These are phyloP conservation scores for Chalciporus piperatus DNA, from an alignment of 768 basidiomycete species.

Conservation along the genomic window DNA sequence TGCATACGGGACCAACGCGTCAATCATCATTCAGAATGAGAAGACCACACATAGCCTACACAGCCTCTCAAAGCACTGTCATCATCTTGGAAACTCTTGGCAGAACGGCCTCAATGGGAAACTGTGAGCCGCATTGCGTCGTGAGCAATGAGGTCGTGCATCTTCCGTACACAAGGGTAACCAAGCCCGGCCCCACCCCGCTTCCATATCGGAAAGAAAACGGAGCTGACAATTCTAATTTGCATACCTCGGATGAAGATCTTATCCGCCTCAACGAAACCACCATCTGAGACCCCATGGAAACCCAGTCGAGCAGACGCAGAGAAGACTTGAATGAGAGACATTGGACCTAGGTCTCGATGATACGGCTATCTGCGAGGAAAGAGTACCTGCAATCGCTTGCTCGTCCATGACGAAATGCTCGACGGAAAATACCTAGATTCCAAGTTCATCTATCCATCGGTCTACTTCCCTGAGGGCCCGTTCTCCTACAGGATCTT, in stretches of 20 bases:
- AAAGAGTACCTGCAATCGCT: neutral
- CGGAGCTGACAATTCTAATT: neutral
- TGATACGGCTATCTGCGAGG: too few species aligned
- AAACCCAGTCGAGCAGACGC: too few species aligned
- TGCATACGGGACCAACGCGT: neutral
- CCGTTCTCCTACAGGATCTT: conserved; percentile 36
- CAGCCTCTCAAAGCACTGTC: neutral
- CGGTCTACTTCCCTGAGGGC: conserved; percentile 42
- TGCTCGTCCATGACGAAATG: neutral
- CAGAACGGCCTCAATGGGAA: neutral
- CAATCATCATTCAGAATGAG: neutral
- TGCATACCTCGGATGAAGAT: too few species aligned
- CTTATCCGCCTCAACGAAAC: too few species aligned
- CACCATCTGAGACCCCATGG: too few species aligned
- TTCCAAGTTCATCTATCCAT: conserved; percentile 57
- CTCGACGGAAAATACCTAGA: conserved; percentile 31
- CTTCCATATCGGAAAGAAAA: neutral
- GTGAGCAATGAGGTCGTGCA: neutral
- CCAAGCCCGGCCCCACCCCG: neutral
- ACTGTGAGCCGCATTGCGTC: neutral
- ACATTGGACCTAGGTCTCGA: too few species aligned
- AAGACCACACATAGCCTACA: neutral
- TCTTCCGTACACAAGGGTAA: neutral
- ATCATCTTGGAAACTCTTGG: neutral
- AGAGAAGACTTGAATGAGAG: too few species aligned